phyloP scores from a whole-genome alignment of 75 land plant genomes.

The Picea glauca region DNA sequence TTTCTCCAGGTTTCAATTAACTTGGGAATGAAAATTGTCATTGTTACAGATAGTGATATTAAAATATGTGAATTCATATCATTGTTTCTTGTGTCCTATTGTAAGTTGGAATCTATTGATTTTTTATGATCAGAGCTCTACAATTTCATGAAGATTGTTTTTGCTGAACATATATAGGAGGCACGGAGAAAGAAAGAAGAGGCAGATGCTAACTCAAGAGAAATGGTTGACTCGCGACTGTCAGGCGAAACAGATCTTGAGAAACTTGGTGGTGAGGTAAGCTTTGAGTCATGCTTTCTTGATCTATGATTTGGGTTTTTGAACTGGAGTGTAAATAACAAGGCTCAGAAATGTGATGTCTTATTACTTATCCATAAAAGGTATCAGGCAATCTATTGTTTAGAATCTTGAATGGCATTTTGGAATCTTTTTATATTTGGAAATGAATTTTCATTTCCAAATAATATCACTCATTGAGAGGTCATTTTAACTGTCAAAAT shows the following conservation, averaged over 20 bases:
- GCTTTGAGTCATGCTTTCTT: conserved; percentile 35
- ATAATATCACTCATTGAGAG: neutral
- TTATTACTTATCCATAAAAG: neutral
- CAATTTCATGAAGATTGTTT: neutral
- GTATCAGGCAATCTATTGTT: too few relatives aligned
- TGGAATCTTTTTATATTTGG: neutral
- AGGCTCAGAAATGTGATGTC: neutral
- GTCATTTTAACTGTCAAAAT: neutral
- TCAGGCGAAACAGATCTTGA: conserved; percentile 62
- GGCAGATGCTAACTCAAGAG: conserved; percentile 43
- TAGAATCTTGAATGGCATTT: neutral
- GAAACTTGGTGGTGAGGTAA: conserved; percentile 55
- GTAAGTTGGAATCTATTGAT: neutral
- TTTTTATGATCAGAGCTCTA: neutral
- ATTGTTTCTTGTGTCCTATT: neutral
- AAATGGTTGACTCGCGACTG: conserved; percentile 36
- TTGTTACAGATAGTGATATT: neutral
- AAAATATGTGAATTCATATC: neutral
- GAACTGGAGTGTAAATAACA: neutral
- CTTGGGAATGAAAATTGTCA: neutral
- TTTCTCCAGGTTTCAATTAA: neutral
- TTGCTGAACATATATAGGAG: conserved; percentile 45
- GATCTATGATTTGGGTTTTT: neutral
- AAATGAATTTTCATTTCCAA: neutral
- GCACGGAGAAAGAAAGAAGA: conserved; percentile 71